phyloP scores from a whole-genome alignment of 1,284 basidiomycete genomes.

The Ustilago loliicola region DNA sequence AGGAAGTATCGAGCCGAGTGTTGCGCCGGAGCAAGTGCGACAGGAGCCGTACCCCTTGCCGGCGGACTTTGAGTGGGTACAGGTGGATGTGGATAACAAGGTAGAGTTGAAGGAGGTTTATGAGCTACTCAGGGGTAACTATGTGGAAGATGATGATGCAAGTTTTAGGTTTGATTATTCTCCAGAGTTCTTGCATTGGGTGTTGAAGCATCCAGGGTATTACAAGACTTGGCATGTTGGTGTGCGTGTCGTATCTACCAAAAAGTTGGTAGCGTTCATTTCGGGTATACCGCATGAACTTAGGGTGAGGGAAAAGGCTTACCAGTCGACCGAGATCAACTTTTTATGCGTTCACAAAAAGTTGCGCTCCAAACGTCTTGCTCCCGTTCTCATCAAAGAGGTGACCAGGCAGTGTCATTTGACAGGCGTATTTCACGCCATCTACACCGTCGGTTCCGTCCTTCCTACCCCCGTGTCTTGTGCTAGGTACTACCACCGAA shows the following conservation, averaged over 20 bases:
- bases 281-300: slow-evolving; percentile 82
- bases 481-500: slow-evolving; percentile 88
- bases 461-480: slow-evolving; percentile 67
- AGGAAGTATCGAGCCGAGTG: slow-evolving; percentile 89
- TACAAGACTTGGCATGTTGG: slow-evolving; percentile 94
- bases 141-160: slow-evolving; percentile 96
- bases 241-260: slow-evolving; percentile 84
- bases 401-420: slow-evolving; percentile 93
- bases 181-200: slow-evolving; percentile 95
- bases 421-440: slow-evolving; percentile 92
- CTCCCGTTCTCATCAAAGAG: slow-evolving; percentile 98
- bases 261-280: slow-evolving; percentile 96
- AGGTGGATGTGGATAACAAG: slow-evolving; percentile 83
- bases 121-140: slow-evolving; percentile 89
- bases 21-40: slow-evolving; percentile 82
- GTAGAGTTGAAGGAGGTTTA: slow-evolving; percentile 88
- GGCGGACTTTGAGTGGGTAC: slow-evolving; percentile 92
- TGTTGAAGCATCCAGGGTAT: slow-evolving; percentile 92
- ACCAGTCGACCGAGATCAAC: slow-evolving; percentile 83
- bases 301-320: slow-evolving; percentile 58
- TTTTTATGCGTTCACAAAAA: slow-evolving; percentile 99
- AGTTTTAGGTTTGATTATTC: slow-evolving; percentile 96
- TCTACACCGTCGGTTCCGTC: slow-evolving; percentile 81
- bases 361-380: slow-evolving; percentile 91
- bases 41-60: slow-evolving; percentile 90